Evolutionary conservation across 2,329 filamentous ascomycete species (phyloP).

Genomic region (Cercospora janseana): DNA sequence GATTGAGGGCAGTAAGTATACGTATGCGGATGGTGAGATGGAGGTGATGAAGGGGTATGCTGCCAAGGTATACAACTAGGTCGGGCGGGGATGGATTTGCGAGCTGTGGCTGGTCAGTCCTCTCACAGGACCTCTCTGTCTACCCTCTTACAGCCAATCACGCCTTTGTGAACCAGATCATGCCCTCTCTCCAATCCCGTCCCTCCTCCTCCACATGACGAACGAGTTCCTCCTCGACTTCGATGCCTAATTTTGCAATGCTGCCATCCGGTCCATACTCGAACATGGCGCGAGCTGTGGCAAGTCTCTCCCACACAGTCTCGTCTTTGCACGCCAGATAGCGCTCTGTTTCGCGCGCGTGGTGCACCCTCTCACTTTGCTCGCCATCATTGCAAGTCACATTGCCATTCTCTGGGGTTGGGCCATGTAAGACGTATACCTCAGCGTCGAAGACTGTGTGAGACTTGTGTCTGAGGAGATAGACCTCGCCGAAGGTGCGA

Average conservation of each 20-base stretch:
- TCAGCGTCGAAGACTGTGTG: slow-evolving; percentile 9
- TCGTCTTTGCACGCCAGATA: slow-evolving; percentile 14
- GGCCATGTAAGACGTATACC: slow-evolving; percentile 1
- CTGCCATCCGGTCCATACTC: slow-evolving; percentile 6
- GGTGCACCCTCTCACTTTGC: not conserved
- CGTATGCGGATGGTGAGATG: slow-evolving; percentile 34
- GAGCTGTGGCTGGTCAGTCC: too few relatives aligned
- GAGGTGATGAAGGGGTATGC: slow-evolving; percentile 40
- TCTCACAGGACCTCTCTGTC: too few relatives aligned
- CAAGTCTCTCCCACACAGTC: not conserved
- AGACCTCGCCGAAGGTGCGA: not conserved
- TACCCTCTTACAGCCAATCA: too few relatives aligned
- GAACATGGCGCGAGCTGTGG: not conserved
- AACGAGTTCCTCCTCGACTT: slow-evolving; percentile 18
- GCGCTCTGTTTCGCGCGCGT: not conserved
- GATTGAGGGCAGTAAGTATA: slow-evolving; percentile 40
- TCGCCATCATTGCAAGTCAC: not conserved
- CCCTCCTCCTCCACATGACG: slow-evolving; percentile 11
- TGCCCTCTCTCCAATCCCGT: slow-evolving; percentile 22
- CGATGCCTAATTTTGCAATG: slow-evolving; percentile 8
- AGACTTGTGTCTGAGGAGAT: slow-evolving; percentile 6
- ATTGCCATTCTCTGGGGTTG: not conserved
- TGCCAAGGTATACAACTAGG: slow-evolving; percentile 36
- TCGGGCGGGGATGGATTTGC: too few relatives aligned
- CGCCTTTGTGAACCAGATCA: slow-evolving; percentile 22